Evolutionary conservation across 352 stramenopile genomes (phyloP), one percentile per base, ranked within the genome.

Genomic region (Plasmopara muralis): DNA sequence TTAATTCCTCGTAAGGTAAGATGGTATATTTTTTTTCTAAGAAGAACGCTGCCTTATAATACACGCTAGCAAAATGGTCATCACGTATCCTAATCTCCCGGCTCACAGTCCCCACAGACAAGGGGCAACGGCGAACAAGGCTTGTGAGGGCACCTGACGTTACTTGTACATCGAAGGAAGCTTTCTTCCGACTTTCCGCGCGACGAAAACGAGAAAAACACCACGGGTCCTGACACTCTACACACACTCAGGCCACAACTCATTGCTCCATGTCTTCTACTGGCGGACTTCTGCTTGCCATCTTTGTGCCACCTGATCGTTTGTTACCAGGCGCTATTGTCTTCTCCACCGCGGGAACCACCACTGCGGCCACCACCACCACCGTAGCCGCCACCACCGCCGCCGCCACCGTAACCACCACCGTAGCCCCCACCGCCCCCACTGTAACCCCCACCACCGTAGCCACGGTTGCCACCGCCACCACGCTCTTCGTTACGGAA

Each of bases 261-360:
- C 51, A 53, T 60, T 58, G 62, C 66, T 72, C 62, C 58, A 71
- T 65, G 52, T 64, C 55, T 70, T 71, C 63, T 58, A 62, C 59
- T 61, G 58, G 58, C 58, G 57, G 62, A 64, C 62, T 57, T 67
- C 62, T 71, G 59, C 63, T 68, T 68, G 58, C 63, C 63, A 71
- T 71, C 63, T 71, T 64, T 48, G 39, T 59, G 33, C 42, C 54
- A 49, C 55, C 52, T 45, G 30, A 25, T 25, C 20, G 3, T 55
- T 37, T 57, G 54, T 82, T 94, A 94, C 83, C 83, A 94, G 66
- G 83, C 82, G 64, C 83, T 94, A 77, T 94, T 94, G 68, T 93
- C 81, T 9, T 82, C 68, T 54, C 79, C 60, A 43, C 70, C 50
- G 41, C 70, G 61, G 16, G 51, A 60, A 50, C 73, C 55, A 47